phyloP scores from a whole-genome alignment of 192 early-diverging fungal genomes.

The Jimgerdemannia lactiflua region DNA sequence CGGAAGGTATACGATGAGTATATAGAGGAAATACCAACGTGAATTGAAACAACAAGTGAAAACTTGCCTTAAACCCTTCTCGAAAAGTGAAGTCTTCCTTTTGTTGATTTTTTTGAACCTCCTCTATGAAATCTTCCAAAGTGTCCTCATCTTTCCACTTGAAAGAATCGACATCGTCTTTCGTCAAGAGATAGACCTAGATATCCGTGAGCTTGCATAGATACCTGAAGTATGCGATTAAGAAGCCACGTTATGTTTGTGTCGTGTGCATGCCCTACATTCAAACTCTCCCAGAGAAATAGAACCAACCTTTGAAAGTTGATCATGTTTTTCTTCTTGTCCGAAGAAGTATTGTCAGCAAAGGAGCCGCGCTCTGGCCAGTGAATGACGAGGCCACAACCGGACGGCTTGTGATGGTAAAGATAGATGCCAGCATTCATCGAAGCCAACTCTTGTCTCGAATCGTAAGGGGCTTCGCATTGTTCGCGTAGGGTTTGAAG shows the following conservation, averaged over 20 bases:
- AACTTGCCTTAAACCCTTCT: not conserved
- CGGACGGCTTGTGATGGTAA: not conserved
- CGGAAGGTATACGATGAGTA: too few relatives aligned
- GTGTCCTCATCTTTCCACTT: not conserved
- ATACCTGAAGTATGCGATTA: not conserved
- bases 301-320: not conserved
- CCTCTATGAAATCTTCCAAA: not conserved
- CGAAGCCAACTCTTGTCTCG: not conserved
- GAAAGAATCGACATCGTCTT: not conserved
- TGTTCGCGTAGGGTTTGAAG: not conserved
- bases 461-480: not conserved
- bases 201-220: not conserved
- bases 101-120: not conserved
- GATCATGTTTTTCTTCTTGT: constrained; percentile 20
- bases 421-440: constrained; percentile 2
- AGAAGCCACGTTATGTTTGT: not conserved
- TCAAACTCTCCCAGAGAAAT: not conserved
- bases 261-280: not conserved
- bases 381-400: constrained; percentile 5
- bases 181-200: not conserved
- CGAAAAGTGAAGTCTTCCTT: not conserved
- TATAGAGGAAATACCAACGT: not conserved
- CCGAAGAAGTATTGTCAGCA: constrained; percentile 12
- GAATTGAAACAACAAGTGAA: not conserved
- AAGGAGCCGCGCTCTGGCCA: constrained; percentile 8